Percentiles rank a stretch among this genome's conserved stretches.
phyloP scores from a whole-genome alignment of 495 filamentous ascomycete species.

The Penicillium nucicola region DNA sequence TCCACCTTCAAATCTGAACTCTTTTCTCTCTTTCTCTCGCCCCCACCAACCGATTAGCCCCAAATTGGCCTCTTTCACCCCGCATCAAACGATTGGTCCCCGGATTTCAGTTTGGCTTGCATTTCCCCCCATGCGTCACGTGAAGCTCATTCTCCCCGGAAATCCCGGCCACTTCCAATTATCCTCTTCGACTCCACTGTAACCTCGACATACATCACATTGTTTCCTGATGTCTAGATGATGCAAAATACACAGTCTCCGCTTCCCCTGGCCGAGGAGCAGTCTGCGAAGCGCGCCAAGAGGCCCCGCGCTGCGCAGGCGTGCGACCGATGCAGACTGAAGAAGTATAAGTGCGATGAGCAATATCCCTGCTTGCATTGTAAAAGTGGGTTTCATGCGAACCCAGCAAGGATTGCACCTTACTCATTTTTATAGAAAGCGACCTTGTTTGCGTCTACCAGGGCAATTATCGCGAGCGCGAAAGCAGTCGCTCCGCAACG shows the following conservation, averaged over 20 bases:
- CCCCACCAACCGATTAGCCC: no score
- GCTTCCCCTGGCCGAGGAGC: conserved; percentile 14
- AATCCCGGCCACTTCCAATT: conserved; percentile 12
- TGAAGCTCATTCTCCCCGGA: conserved; percentile 4
- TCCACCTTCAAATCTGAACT: no score
- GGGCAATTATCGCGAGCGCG: conserved; percentile 35
- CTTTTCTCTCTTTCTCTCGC: no score
- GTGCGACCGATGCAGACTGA: conserved; percentile 39
- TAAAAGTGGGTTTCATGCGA: conserved; percentile 26
- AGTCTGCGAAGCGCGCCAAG: conserved; percentile 29
- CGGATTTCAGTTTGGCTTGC: neutral
- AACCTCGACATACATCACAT: conserved; percentile 2
- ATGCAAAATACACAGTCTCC: conserved; percentile 15
- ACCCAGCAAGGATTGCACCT: neutral
- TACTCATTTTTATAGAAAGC: conserved; percentile 21
- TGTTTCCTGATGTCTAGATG: conserved; percentile 7
- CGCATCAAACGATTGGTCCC: neutral
- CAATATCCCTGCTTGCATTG: conserved; percentile 40
- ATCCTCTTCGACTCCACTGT: conserved; percentile 9
- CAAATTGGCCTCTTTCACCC: neutral
- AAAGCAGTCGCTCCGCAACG: conserved; percentile 35
- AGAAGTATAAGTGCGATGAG: conserved; percentile 47
- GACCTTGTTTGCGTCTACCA: conserved; percentile 33
- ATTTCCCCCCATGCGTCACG: conserved; percentile 7
- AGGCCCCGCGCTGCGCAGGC: conserved; percentile 39